Base-by-base conservation (phyloP, 2,329 filamentous ascomycete genomes). In the Emydomyces testavorans region DNA sequence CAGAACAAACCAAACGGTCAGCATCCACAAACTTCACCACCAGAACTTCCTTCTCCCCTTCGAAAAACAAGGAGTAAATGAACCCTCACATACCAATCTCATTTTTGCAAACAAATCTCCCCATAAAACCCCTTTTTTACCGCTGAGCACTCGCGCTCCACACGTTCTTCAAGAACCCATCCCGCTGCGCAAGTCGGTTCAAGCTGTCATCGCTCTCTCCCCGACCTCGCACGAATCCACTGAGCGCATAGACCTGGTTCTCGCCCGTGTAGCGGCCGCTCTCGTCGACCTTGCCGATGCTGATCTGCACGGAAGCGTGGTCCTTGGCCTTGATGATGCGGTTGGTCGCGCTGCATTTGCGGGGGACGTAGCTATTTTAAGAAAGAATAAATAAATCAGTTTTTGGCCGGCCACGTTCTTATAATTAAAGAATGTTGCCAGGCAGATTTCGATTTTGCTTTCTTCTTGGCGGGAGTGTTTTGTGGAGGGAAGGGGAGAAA, bases 241-340 rank as follows among this genome's bases (percentile, higher is more conserved):
- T 94, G 58, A 98, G 84, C 62, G 92, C 90, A 71, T 94, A 98
- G 68, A 86, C 82, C 74, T 95, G 85, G 82, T 89, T 94, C 78
- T 95, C 92, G 73, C 90, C 88, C 61, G 86, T 87, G 75, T 89
- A 88, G 65, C 89, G 86, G 71, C 92, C 92, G 77, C 89, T 93
- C 83, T 98, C 92, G 73, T 96, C 90, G 64, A 98, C 92, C 79
- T 95, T 96, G 73, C 83, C 90, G 69, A 98, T 78, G 64, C 83
- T 86, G 73, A 98, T 87, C 76, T 98, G 92, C 64, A 96, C 92
- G 56, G 86, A 94, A 65, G 87, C 90, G 80, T 98, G 92, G 77
- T 98, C 92, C 79, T 96, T 95, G 78, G 92, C 88, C 79, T 95
- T 95, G 83, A 98, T 96, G 80, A 96, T 95, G 76, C 92, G 87